phyloP scores from a whole-genome alignment of 163 green algal genomes.

The Volvox carteri region DNA sequence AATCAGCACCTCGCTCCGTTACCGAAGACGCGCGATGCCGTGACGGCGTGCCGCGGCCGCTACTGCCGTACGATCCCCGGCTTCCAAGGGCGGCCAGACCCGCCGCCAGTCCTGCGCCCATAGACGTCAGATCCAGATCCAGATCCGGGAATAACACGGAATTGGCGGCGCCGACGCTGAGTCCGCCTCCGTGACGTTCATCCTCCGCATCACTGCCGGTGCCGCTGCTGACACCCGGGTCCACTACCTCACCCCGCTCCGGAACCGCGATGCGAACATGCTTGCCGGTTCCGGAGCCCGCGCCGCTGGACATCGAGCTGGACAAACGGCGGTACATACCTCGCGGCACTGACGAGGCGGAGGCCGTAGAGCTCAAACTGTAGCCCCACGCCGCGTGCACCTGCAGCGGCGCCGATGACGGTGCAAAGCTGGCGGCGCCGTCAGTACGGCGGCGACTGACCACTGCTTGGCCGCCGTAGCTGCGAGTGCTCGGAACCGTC shows the following conservation, averaged over 20 bases:
- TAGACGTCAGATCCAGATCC: neutral
- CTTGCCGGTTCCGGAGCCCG: neutral
- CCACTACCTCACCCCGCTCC: slow-evolving; percentile 26
- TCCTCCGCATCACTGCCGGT: neutral
- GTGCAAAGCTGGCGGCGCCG: neutral
- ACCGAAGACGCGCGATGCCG: neutral
- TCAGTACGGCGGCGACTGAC: neutral
- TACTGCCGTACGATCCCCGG: neutral
- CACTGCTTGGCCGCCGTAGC: neutral
- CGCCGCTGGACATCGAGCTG: slow-evolving; percentile 41
- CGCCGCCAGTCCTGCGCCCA: neutral
- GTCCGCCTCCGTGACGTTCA: neutral
- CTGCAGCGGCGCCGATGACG: neutral
- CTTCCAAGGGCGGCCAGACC: slow-evolving; percentile 1
- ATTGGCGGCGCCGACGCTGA: neutral
- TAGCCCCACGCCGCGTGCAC: neutral
- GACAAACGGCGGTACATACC: slow-evolving; percentile 2
- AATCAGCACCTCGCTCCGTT: neutral
- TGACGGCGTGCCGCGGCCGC: neutral
- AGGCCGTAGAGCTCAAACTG: neutral
- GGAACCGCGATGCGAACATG: slow-evolving; percentile 52
- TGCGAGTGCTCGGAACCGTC: neutral
- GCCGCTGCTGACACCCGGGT: slow-evolving; percentile 46
- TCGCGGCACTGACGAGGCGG: neutral
- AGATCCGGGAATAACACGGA: slow-evolving; percentile 3